A percentile compares a stretch with the other conserved stretches of the same genome.
These are phyloP conservation scores for Melanopsichium pennsylvanicum DNA, from an alignment of 1,284 basidiomycete genomes.

Conservation along the genomic window DNA sequence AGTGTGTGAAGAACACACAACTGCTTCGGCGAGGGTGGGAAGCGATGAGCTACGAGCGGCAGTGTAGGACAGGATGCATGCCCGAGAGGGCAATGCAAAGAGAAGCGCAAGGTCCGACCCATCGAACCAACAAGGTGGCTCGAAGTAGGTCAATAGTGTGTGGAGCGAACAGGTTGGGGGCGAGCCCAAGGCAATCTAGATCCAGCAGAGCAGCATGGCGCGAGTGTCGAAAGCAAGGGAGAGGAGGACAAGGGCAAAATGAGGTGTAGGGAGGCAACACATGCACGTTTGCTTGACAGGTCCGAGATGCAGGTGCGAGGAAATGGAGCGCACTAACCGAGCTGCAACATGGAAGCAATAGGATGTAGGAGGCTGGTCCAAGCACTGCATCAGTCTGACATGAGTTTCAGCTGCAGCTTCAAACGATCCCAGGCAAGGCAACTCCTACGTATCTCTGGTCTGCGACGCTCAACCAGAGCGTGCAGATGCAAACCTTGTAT, in stretches of 20 bases:
- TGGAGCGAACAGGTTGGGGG: too few species aligned
- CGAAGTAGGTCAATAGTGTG: too few species aligned
- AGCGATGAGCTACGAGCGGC: not conserved
- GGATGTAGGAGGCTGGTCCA: slow-evolving; percentile 3
- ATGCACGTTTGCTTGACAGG: slow-evolving; percentile 50
- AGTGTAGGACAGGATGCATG: not conserved
- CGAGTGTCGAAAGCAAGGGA: slow-evolving; percentile 10
- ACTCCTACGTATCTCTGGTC: too few species aligned
- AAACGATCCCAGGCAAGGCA: not conserved
- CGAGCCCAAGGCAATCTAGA: too few species aligned
- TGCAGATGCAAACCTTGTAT: too few species aligned
- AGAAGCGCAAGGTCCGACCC: slow-evolving; percentile 19
- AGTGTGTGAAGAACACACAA: slow-evolving; percentile 9
- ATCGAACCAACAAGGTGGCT: not conserved
- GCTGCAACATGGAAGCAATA: too few species aligned
- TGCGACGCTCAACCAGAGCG: too few species aligned
- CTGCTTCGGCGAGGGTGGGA: slow-evolving; percentile 35
- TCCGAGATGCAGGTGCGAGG: slow-evolving; percentile 49
- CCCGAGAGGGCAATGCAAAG: slow-evolving; percentile 7
- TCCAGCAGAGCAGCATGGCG: not conserved
- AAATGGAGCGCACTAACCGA: slow-evolving; percentile 39
- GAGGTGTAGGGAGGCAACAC: slow-evolving; percentile 17
- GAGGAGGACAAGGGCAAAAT: slow-evolving; percentile 1
- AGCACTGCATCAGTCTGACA: slow-evolving; percentile 2
- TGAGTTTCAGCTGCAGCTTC: not conserved